phyloP scores from a whole-genome alignment of 208 protist species.

The Trichomonas vaginalis region DNA sequence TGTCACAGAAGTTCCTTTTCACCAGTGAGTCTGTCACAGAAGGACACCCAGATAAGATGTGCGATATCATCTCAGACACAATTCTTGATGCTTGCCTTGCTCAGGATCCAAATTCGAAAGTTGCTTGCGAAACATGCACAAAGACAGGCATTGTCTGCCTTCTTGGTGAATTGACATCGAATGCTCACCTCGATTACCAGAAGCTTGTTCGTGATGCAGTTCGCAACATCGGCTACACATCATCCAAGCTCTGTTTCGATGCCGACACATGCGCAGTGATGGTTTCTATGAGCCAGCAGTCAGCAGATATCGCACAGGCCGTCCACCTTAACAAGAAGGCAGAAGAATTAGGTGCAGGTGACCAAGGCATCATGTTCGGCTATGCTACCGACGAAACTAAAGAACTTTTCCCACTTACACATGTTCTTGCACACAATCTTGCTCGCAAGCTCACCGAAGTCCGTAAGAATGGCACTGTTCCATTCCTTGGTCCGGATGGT shows the following conservation, averaged over 20 bases:
- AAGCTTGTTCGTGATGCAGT: slow-evolving; percentile 79
- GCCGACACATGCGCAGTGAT: slow-evolving; percentile 91
- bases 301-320: slow-evolving; percentile 87
- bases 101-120: slow-evolving; percentile 18
- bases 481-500: slow-evolving; percentile 65
- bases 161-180: slow-evolving; percentile 97
- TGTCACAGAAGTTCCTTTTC: slow-evolving; percentile 8
- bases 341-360: slow-evolving; percentile 89
- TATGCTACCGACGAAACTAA: slow-evolving; percentile 96
- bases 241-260: slow-evolving; percentile 63
- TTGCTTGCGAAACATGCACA: slow-evolving; percentile 52
- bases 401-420: slow-evolving; percentile 89
- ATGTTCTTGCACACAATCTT: slow-evolving; percentile 74
- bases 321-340: slow-evolving; percentile 71
- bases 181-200: slow-evolving; percentile 84
- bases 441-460: slow-evolving; percentile 74
- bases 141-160: slow-evolving; percentile 97
- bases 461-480: slow-evolving; percentile 62
- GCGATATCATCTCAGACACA: slow-evolving; percentile 11
- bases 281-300: slow-evolving; percentile 68
- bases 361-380: slow-evolving; percentile 97
- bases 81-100: background rate
- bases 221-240: slow-evolving; percentile 71
- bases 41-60: slow-evolving; percentile 24
- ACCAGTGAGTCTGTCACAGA: slow-evolving; percentile 16